Percentiles rank a stretch among this genome's conserved stretches.
phyloP scores from a whole-genome alignment of 306 rosid species.

The Castanospermum australe region DNA sequence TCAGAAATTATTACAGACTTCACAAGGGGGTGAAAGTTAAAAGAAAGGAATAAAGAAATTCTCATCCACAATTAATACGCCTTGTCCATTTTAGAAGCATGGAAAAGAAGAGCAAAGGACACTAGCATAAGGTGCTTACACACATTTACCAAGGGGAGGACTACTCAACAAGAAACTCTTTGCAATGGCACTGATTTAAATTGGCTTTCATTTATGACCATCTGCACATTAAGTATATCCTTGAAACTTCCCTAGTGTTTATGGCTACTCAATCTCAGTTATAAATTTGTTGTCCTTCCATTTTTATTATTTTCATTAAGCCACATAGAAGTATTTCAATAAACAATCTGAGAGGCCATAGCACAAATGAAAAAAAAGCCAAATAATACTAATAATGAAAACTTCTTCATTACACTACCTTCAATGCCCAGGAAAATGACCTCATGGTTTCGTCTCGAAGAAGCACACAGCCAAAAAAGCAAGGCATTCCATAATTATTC shows the following conservation, averaged over 20 bases:
- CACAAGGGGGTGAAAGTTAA: background rate
- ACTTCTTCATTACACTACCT: constrained; percentile 55
- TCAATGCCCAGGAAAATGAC: constrained; percentile 87
- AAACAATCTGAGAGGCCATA: background rate
- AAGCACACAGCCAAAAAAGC: constrained; percentile 92
- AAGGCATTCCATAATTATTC: constrained; percentile 97
- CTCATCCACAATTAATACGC: background rate
- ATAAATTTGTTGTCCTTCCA: background rate
- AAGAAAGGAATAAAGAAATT: background rate
- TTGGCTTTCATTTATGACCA: background rate
- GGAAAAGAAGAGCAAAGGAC: background rate
- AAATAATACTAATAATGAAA: background rate
- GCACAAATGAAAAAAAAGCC: constrained; percentile 20
- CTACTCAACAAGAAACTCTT: constrained; percentile 4
- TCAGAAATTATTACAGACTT: background rate
- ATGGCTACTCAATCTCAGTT: constrained; percentile 17
- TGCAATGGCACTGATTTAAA: constrained; percentile 5
- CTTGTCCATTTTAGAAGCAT: constrained; percentile 3
- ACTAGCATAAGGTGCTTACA: background rate
- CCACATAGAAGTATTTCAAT: constrained; percentile 1
- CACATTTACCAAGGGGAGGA: background rate
- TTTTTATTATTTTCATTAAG: constrained; percentile 19
- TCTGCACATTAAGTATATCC: constrained; percentile 11
- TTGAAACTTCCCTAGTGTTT: background rate
- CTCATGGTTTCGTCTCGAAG: constrained; percentile 77